These are phyloP conservation scores for Cicer pinnatifidum DNA, from an alignment of 306 rosid genomes.

Conservation along the genomic window DNA sequence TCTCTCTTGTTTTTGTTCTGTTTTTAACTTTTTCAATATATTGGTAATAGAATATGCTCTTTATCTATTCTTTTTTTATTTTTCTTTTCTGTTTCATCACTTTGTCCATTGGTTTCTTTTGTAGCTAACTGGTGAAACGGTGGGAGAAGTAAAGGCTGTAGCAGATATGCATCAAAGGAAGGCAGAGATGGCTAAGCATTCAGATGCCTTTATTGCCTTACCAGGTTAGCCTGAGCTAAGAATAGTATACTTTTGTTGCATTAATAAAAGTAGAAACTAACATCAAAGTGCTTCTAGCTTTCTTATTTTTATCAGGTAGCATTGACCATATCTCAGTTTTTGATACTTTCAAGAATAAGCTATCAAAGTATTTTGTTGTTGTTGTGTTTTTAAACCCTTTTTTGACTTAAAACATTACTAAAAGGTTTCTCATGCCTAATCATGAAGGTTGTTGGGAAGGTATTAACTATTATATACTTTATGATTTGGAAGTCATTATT, in stretches of 20 bases:
- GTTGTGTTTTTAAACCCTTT: conserved; percentile 11
- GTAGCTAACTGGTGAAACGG: conserved; percentile 97
- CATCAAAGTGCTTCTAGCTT: conserved; percentile 47
- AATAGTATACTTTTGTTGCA: conserved; percentile 30
- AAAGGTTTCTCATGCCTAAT: conserved; percentile 46
- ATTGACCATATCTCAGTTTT: conserved; percentile 49
- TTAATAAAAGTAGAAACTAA: conserved; percentile 34
- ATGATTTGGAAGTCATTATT: conserved; percentile 34
- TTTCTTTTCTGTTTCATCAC: conserved; percentile 46
- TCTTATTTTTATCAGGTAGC: conserved; percentile 50
- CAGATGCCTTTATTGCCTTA: conserved; percentile 98
- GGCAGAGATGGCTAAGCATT: conserved; percentile 98
- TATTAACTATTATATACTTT: conserved; percentile 34
- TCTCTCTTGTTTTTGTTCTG: conserved; percentile 17
- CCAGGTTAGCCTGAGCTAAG: conserved; percentile 70
- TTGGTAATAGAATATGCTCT: conserved; percentile 20
- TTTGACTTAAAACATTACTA: conserved; percentile 36
- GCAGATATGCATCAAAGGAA: conserved; percentile 99
- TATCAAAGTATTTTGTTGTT: background rate
- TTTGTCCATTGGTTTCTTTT: conserved; percentile 45
- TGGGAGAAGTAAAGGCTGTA: conserved; percentile 97
- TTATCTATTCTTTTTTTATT: conserved; percentile 41
- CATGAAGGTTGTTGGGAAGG: conserved; percentile 40
- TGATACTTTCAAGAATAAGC: conserved; percentile 42
- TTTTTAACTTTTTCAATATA: background rate